Percentiles rank a stretch among this genome's conserved stretches.
Evolutionary conservation across 1,284 basidiomycete species (phyloP).

Genomic region (Omphalotus olearius): DNA sequence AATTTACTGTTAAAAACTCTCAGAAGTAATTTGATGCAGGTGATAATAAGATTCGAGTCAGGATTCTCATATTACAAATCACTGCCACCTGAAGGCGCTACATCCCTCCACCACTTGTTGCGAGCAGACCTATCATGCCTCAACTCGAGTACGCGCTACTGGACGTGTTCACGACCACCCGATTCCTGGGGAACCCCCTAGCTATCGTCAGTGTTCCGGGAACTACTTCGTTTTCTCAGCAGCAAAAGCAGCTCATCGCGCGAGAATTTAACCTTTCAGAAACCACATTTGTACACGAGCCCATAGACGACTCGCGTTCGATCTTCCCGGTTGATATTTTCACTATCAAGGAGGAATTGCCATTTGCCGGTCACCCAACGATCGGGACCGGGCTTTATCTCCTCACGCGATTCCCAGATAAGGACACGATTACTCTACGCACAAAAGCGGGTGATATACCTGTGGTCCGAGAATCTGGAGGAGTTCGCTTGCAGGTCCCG

Average conservation of each 20-base stretch:
- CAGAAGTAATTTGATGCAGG: too few relatives aligned
- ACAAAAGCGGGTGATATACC: conserved; percentile 39
- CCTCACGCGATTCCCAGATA: conserved; percentile 21
- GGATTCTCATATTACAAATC: too few relatives aligned
- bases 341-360: conserved; percentile 33
- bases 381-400: conserved; percentile 38
- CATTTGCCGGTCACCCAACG: conserved; percentile 43
- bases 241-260: conserved; percentile 37
- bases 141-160: conserved; percentile 24
- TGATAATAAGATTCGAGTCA: too few relatives aligned
- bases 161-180: conserved; percentile 38
- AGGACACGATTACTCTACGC: conserved; percentile 24
- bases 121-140: not conserved
- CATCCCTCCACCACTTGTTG: too few relatives aligned
- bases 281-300: conserved; percentile 38
- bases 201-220: conserved; percentile 36
- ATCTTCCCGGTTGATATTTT: conserved; percentile 37
- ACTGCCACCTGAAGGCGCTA: too few relatives aligned
- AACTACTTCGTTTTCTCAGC: conserved; percentile 25
- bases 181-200: conserved; percentile 38
- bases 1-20: too few relatives aligned
- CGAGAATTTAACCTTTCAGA: conserved; percentile 46
- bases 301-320: conserved; percentile 15
- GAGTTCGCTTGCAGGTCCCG: conserved; percentile 32
- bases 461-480: conserved; percentile 22